These are phyloP conservation scores for Cornus controversa DNA, from an alignment of 148 eudicot genomes.

Conservation along the genomic window DNA sequence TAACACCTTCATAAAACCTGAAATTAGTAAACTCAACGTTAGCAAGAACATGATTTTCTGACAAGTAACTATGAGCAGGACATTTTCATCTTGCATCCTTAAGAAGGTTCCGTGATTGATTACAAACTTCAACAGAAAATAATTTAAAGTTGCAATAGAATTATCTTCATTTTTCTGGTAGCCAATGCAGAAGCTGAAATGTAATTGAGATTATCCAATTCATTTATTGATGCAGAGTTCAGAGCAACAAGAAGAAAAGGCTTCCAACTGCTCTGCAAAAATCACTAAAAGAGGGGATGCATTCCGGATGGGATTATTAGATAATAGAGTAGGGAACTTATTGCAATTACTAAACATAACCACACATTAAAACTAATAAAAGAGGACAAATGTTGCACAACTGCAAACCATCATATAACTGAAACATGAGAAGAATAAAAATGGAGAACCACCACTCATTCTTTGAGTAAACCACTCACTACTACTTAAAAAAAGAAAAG, in stretches of 20 bases:
- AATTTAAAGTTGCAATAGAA: no score
- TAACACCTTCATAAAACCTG: conserved; percentile 75
- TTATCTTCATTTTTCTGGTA: no score
- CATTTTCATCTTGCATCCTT: not conserved
- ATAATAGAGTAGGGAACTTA: not conserved
- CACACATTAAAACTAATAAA: not conserved
- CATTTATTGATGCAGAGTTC: no score
- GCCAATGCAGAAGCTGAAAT: no score
- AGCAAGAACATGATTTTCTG: no score
- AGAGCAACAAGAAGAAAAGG: not conserved
- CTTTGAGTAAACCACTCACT: not conserved
- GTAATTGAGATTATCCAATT: no score
- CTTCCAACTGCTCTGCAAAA: not conserved
- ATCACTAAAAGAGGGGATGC: not conserved
- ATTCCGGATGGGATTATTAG: not conserved
- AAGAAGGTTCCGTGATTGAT: not conserved
- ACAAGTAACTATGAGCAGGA: not conserved
- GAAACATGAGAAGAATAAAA: not conserved
- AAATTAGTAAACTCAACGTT: conserved; percentile 7
- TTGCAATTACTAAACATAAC: not conserved
- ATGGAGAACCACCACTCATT: not conserved
- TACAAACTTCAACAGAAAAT: not conserved
- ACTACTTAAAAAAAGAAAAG: not conserved
- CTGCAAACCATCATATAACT: not conserved
- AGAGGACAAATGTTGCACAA: not conserved